These are phyloP conservation scores for Penicillium sp. DNA, from an alignment of 2,329 filamentous ascomycete species.

Conservation along the genomic window DNA sequence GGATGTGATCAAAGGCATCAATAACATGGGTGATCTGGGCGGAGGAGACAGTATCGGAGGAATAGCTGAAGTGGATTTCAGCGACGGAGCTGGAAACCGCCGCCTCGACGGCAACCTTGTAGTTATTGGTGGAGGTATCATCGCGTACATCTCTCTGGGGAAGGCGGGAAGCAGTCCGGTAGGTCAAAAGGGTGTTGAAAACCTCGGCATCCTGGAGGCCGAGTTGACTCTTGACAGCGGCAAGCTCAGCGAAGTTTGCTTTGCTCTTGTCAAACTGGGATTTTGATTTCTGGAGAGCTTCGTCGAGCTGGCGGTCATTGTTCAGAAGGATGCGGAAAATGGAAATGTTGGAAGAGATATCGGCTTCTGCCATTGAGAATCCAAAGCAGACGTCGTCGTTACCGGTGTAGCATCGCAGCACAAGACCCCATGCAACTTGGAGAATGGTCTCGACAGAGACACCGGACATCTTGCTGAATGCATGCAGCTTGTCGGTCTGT, in stretches of 20 bases:
- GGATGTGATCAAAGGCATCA: conserved; percentile 32
- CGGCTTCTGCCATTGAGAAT: conserved; percentile 37
- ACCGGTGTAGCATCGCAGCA: conserved; percentile 43
- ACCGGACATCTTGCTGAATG: conserved; percentile 20
- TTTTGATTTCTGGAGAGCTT: conserved; percentile 22
- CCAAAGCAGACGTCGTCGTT: conserved; percentile 47
- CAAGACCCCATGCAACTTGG: conserved; percentile 44
- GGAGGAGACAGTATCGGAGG: conserved; percentile 49
- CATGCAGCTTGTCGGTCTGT: conserved; percentile 21
- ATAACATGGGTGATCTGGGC: conserved; percentile 30
- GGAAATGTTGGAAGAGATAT: conserved; percentile 20
- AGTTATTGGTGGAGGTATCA: conserved; percentile 11
- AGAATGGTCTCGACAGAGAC: conserved; percentile 28
- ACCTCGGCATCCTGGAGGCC: conserved; percentile 21
- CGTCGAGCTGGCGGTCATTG: conserved; percentile 22
- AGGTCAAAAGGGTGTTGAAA: conserved; percentile 33
- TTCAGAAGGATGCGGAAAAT: conserved; percentile 24
- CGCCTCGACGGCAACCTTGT: conserved; percentile 29
- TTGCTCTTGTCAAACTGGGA: conserved; percentile 16
- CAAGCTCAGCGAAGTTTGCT: conserved; percentile 21
- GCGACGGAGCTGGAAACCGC: conserved; percentile 33
- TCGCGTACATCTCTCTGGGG: conserved; percentile 6
- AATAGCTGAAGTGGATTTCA: conserved; percentile 50
- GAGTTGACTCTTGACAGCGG: conserved; percentile 26
- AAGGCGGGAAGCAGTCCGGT: conserved; percentile 8